Base-by-base conservation (phyloP, 805 yeast species). In the Yarrowia phangngaensis region DNA sequence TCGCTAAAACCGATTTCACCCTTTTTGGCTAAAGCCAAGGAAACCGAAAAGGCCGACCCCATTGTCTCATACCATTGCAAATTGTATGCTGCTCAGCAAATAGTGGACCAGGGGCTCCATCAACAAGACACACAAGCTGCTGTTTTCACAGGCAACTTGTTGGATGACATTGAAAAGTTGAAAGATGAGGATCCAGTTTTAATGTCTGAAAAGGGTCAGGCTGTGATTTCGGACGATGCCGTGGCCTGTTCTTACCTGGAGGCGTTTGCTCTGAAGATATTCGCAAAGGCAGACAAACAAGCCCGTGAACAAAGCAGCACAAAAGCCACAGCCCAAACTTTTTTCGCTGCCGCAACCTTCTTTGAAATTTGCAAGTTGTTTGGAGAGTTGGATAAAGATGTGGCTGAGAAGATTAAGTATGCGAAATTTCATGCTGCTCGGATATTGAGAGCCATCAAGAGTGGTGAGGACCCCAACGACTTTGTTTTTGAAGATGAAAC, bases 31-130 rank as follows among this genome's bases (percentile, higher is more conserved):
- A 35, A 59, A 20, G 54, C 57, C 15, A 63, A 61, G 8, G 95
- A 87, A 56, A 58, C 85, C 30, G 70, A 65, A 14, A 52, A 57
- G 0, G 72, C 70, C 8, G 82, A 84, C 53, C 88, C 94, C 0
- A 66, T 81, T 8, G 74, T 86, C 20, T 70, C 90, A 4, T 86
- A 85, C 64, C 84, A 75, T 63, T 83, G 92, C 64, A 72, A 70
- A 53, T 61, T 82, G 41, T 81, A 82, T 59, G 84, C 88, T 0
- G 80, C 84, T 3, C 90, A 89, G 62, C 70, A 76, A 57, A 79
- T 90, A 3, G 66, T 90, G 15, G 70, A 71, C 27, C 64, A 73
- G 32, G 74, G 78, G 50, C 66, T 80, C 15, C 95, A 88, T 58
- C 66, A 74, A 16, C 56, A 67, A 1, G 75, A 76, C 52, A 66